A percentile compares a stretch with the other conserved stretches of the same genome.
Conservation (phyloP, 495 filamentous ascomycete genomes). For the Xylaria scruposa region DNA sequence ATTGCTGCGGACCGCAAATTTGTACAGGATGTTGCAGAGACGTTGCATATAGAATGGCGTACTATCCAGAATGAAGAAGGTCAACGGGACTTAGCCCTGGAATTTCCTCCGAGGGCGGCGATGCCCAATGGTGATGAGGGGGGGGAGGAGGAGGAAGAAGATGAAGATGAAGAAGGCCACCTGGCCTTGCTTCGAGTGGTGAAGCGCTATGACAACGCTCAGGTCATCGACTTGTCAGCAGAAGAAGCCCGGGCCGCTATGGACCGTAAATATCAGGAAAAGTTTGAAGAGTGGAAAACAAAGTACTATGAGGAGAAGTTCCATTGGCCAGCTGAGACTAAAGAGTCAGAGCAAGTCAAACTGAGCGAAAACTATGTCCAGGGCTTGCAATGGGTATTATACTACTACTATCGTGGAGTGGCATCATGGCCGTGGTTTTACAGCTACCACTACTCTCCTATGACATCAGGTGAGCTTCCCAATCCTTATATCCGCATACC, state of each 20-base stretch:
- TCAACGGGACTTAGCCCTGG: conserved; percentile 77
- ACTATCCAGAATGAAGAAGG: conserved; percentile 80
- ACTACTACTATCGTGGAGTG: conserved; percentile 96
- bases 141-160: conserved; percentile 76
- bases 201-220: conserved; percentile 87
- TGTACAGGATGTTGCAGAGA: conserved; percentile 84
- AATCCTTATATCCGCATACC: not conserved
- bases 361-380: conserved; percentile 97
- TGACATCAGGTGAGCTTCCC: conserved; percentile 75
- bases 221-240: conserved; percentile 77
- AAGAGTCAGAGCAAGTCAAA: conserved; percentile 79
- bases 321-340: conserved; percentile 78
- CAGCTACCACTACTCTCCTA: conserved; percentile 93
- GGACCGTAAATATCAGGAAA: conserved; percentile 82
- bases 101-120: conserved; percentile 65
- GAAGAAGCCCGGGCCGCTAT: conserved; percentile 79
- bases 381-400: conserved; percentile 97
- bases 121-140: conserved; percentile 65
- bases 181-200: conserved; percentile 83
- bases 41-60: conserved; percentile 80
- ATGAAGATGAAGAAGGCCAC: conserved; percentile 88
- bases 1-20: conserved; percentile 91
- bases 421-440: conserved; percentile 99
- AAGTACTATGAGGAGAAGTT: conserved; percentile 92
- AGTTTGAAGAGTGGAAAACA: conserved; percentile 91